Evolutionary conservation across 768 basidiomycete genomes (phyloP), one percentile per base, ranked within the genome.

Genomic region (Chalciporus sphaerocephalus): DNA sequence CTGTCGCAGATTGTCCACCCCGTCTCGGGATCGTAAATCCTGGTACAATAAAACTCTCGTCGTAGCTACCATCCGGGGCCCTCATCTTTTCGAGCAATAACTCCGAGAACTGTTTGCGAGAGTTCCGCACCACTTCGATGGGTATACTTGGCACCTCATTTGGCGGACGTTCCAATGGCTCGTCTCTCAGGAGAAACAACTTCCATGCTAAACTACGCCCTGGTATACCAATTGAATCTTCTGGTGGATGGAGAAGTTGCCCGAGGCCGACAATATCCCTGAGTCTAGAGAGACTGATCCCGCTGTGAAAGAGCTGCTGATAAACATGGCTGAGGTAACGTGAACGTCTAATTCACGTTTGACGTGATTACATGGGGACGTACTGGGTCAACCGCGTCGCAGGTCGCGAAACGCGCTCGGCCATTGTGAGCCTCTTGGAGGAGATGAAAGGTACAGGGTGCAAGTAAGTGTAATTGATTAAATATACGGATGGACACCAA

Each of bases 141-240:
- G 62, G 47, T 73, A 68, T 59, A n/a, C 46, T 57, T 21, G 65
- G 64, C 11, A 53, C 44, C 20, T 62, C 58, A 40, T 77, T 65
- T 18, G 77, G 60, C 8, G 76, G 70, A 10, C 70, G 67, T 54
- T 78, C 76, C 40, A 89, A 65, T 2, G 88, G 89, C 53, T 86
- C 83, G 28, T 75, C 71, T 37, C 74, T 78, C 6, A 78, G 69
- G 46, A 91, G 71, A 61, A 91, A 89, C 37, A 89, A 57, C 89
- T 92, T 92, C 90, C 90, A 92, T 41, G 80, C 81, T 46, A 92
- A 65, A 64, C 89, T 90, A 56, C 90, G 73, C n/a, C 90, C 90
- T 46, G 78, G 65, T 7, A 86, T 70, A 38, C 76, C 80, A 25
- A 72, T 60, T 3, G 66, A 59, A 44, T 64, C 67, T 44, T 73